Base-by-base conservation (phyloP, 768 basidiomycete species). In the Cubamyces sp. region DNA sequence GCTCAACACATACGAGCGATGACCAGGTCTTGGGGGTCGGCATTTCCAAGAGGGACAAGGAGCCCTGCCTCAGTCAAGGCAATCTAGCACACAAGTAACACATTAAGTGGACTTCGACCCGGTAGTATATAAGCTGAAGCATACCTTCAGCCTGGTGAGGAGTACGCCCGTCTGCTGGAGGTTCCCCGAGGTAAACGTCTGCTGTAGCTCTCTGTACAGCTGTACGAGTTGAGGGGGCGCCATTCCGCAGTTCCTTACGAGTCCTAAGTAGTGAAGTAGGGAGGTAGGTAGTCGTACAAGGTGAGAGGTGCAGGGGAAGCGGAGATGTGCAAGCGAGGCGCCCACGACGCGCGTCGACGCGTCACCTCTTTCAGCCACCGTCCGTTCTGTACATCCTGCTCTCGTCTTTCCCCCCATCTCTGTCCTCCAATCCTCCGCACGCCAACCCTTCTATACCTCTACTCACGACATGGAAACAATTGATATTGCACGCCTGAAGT, bases 401-500 rank as follows among this genome's bases (percentile, higher is more conserved):
- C 11, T 48, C 47, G 23, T 48, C 25, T 54, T 50, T 41, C 58
- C 58, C 61, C 69, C 72, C 70, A 61, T 66, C 45, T 72, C 69
- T 68, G 64, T 71, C 73, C 54, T 58, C 69, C 66, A 61, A 65
- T 66, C 60, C 65, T 54, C 61, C 64, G 63, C 65, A 65, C 66
- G 51, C 61, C 49, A 49, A 53, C 26, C 51, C 34, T 49, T 57
- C 67, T 15, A 45, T 51, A 70, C 67, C 69, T 78, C 71, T 68
- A 85, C 85, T 82, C 82, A 86, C 80, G 79, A 60, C 65, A 82
- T 80, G 74, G 75, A 79, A 52, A 71, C 75, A 12, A 59, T 68
- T 54, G 94, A 96, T 73, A 87, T 95, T 71, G 81, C 90, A 71
- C 87, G 84, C 68, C 87, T 98, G 76, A 98, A 98, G 80, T 79